A percentile compares a stretch with the other conserved stretches of the same genome.
These are phyloP conservation scores for Lyophyllum semitale DNA, from an alignment of 768 basidiomycete genomes.

Conservation along the genomic window DNA sequence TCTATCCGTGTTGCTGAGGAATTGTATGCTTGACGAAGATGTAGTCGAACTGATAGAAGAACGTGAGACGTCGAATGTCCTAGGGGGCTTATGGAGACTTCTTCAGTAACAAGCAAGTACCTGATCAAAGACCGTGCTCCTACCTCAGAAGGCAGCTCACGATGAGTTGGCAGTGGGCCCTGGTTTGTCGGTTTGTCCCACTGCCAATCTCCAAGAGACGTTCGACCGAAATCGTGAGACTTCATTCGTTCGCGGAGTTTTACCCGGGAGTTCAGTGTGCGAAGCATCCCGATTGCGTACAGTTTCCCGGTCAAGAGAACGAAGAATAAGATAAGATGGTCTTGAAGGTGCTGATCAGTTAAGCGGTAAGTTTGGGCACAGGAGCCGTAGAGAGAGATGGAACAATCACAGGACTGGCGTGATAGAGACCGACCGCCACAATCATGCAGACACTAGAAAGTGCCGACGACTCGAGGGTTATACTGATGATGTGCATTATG, in stretches of 20 bases:
- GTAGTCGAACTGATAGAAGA: slow-evolving; percentile 1
- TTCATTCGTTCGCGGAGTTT: slow-evolving; percentile 37
- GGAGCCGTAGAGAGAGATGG: not conserved
- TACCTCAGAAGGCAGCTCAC: slow-evolving; percentile 5
- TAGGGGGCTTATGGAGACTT: slow-evolving; percentile 5
- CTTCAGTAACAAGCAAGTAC: not conserved
- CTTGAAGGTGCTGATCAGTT: slow-evolving; percentile 25
- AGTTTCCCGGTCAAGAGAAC: slow-evolving; percentile 52
- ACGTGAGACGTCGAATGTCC: not conserved
- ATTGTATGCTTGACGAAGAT: not conserved
- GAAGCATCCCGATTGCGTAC: slow-evolving; percentile 42
- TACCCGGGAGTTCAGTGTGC: slow-evolving; percentile 37
- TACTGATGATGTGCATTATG: slow-evolving; percentile 37
- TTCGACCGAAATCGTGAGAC: slow-evolving; percentile 42
- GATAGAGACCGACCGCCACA: slow-evolving; percentile 36
- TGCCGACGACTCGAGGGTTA: slow-evolving; percentile 39
- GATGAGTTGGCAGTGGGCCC: not conserved
- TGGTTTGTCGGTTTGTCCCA: slow-evolving; percentile 25
- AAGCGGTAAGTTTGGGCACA: not conserved
- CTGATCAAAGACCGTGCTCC: not conserved
- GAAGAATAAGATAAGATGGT: slow-evolving; percentile 49
- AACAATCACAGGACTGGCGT: slow-evolving; percentile 35
- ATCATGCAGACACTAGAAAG: slow-evolving; percentile 37
- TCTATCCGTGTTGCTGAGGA: not conserved
- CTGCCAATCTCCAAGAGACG: slow-evolving; percentile 38